These are phyloP conservation scores for Chalciporus pseudorubinellus DNA, from an alignment of 768 basidiomycete genomes.

Conservation along the genomic window DNA sequence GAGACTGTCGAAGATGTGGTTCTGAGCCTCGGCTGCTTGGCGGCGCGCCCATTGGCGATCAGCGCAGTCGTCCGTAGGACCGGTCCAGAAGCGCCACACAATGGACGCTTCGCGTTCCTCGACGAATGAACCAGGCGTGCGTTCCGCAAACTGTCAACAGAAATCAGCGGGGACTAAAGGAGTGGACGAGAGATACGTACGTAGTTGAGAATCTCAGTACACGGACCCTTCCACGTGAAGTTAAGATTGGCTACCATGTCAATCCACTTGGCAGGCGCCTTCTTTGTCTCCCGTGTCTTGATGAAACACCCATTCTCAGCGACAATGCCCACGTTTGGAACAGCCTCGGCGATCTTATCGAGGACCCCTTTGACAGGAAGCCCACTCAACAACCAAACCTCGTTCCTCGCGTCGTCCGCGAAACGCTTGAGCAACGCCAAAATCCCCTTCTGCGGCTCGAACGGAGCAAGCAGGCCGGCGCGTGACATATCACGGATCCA, in stretches of 20 bases:
- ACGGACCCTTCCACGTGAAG: conserved; percentile 76
- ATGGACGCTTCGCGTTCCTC: conserved; percentile 82
- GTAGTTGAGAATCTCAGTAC: conserved; percentile 81
- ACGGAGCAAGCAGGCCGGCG: conserved; percentile 40
- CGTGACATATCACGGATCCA: conserved; percentile 61
- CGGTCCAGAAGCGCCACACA: conserved; percentile 85
- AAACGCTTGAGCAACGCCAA: conserved; percentile 55
- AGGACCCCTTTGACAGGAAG: conserved; percentile 61
- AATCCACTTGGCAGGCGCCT: conserved; percentile 54
- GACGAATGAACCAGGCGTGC: conserved; percentile 82
- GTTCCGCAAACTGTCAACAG: conserved; percentile 70
- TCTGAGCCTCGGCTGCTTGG: conserved; percentile 89
- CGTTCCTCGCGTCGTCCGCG: conserved; percentile 62
- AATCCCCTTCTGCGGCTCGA: conserved; percentile 37
- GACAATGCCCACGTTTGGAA: conserved; percentile 75
- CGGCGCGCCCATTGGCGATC: conserved; percentile 81
- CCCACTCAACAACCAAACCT: conserved; percentile 83
- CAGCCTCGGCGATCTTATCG: conserved; percentile 56
- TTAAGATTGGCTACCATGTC: conserved; percentile 79
- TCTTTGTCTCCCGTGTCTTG: conserved; percentile 45
- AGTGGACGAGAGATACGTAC: conserved; percentile 43
- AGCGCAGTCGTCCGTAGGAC: conserved; percentile 40
- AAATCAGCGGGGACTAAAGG: neutral
- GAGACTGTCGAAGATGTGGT: conserved; percentile 86
- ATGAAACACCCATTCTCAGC: conserved; percentile 90